These are phyloP conservation scores for Botrytis elliptica DNA, from an alignment of 2,329 filamentous ascomycete genomes.

Conservation along the genomic window DNA sequence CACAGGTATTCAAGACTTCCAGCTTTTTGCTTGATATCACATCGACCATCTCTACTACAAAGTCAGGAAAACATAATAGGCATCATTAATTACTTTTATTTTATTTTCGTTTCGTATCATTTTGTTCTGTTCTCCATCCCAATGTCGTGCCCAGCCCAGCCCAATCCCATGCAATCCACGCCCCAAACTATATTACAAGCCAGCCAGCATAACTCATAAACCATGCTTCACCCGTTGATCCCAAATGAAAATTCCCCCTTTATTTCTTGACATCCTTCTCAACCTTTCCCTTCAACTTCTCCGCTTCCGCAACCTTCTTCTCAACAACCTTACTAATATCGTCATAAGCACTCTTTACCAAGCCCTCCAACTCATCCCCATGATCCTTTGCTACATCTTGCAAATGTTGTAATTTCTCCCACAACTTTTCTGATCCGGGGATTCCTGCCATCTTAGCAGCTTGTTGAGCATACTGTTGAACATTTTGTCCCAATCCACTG, in stretches of 20 bases:
- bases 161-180: neutral
- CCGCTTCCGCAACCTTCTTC: slow-evolving; percentile 55
- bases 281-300: slow-evolving; percentile 58
- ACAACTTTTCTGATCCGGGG: slow-evolving; percentile 61
- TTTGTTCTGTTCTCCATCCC: neutral
- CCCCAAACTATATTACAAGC: neutral
- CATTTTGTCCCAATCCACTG: slow-evolving; percentile 38
- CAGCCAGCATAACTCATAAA: neutral
- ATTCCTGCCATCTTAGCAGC: slow-evolving; percentile 59
- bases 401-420: slow-evolving; percentile 64
- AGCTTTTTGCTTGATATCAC: neutral
- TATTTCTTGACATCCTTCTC: slow-evolving; percentile 32
- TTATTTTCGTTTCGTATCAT: neutral
- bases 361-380: slow-evolving; percentile 65
- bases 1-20: neutral
- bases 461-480: slow-evolving; percentile 49
- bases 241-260: too few relatives aligned
- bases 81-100: neutral
- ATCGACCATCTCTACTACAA: neutral
- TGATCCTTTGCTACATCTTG: slow-evolving; percentile 65
- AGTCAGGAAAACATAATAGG: too few relatives aligned
- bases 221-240: neutral
- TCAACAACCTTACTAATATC: slow-evolving; percentile 65
- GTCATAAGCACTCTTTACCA: slow-evolving; percentile 66
- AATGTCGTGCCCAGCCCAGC: neutral